phyloP scores from a whole-genome alignment of 495 filamentous ascomycete species.

The Elaphomyces granulatus region DNA sequence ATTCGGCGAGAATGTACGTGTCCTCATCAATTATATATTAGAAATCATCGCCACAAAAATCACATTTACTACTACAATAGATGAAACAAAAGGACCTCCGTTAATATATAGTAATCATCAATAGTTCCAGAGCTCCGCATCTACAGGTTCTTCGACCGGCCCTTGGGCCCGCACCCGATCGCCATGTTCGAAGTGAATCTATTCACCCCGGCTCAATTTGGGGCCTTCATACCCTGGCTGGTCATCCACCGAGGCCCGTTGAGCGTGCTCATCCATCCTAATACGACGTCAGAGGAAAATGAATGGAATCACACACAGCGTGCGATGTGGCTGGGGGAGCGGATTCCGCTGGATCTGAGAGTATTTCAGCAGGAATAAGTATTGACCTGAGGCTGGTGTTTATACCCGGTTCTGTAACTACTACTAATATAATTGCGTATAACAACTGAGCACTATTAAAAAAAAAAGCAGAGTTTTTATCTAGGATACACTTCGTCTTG shows the following conservation, averaged over 20 bases:
- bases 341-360: constrained; percentile 50
- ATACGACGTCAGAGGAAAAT: constrained; percentile 41
- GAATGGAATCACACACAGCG: constrained; percentile 61
- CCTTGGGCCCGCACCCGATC: constrained; percentile 68
- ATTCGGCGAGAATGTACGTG: constrained; percentile 64
- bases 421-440: no score
- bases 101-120: no score
- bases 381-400: not conserved
- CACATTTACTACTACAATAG: no score
- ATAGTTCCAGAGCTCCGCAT: constrained; percentile 74
- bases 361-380: constrained; percentile 35
- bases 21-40: no score
- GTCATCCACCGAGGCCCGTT: constrained; percentile 71
- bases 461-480: no score
- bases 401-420: no score
- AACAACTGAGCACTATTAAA: no score
- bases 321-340: constrained; percentile 76
- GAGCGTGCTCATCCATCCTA: constrained; percentile 68
- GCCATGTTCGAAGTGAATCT: constrained; percentile 90
- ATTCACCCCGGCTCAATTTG: constrained; percentile 74
- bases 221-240: constrained; percentile 76
- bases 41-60: no score
- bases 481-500: no score
- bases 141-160: constrained; percentile 61
- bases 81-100: no score